phyloP scores from a whole-genome alignment of 345 rosid genomes.

The Passiflora organensis region DNA sequence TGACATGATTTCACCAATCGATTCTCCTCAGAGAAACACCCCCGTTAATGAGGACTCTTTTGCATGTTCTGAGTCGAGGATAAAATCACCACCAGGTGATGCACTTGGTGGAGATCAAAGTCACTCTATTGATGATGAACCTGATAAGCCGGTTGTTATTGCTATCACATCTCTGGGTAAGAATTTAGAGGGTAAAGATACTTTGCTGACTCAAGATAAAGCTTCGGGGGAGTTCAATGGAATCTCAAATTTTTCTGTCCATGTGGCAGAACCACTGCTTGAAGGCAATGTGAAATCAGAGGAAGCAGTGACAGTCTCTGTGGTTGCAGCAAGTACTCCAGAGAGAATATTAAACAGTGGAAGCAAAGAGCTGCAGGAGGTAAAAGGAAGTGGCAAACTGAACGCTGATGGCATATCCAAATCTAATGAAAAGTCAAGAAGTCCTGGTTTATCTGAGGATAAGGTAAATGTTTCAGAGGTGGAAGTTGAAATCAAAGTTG shows the following conservation, averaged over 20 bases:
- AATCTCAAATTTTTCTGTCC: conserved; percentile 26
- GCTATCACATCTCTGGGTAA: conserved; percentile 19
- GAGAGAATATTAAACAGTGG: conserved; percentile 22
- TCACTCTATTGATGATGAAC: conserved; percentile 24
- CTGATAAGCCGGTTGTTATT: conserved; percentile 28
- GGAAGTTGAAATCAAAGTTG: conserved; percentile 26
- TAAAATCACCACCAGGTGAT: conserved; percentile 25
- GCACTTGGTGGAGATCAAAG: conserved; percentile 21
- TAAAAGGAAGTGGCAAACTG: conserved; percentile 16
- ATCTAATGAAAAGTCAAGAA: conserved; percentile 20
- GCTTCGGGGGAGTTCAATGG: conserved; percentile 24
- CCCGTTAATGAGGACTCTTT: conserved; percentile 31
- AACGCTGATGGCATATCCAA: conserved; percentile 29
- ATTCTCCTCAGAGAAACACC: conserved; percentile 39
- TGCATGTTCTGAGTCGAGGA: conserved; percentile 31
- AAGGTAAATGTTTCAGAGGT: conserved; percentile 20
- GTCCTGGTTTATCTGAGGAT: conserved; percentile 26
- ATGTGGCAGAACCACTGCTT: conserved; percentile 33
- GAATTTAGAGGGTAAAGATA: conserved; percentile 23
- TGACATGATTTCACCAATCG: conserved; percentile 45
- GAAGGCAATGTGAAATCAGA: conserved; percentile 39
- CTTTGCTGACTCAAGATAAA: conserved; percentile 19
- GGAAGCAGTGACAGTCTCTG: conserved; percentile 19
- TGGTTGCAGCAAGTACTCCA: conserved; percentile 9
- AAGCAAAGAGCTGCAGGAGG: conserved; percentile 30